Evolutionary conservation across 306 rosid species (phyloP).

Genomic region (Mucuna pruriens): DNA sequence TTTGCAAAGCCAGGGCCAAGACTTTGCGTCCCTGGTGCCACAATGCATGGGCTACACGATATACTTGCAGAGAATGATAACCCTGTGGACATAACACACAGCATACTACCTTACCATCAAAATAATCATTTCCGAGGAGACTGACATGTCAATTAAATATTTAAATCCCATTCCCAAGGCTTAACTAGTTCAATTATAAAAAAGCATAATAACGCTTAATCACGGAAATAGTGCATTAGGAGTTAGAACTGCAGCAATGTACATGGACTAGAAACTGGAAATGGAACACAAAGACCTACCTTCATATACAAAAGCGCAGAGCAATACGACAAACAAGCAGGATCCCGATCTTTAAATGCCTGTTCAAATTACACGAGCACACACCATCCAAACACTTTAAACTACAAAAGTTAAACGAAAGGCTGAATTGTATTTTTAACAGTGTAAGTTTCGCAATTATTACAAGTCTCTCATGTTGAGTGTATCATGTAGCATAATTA

Average conservation of each 20-base stretch:
- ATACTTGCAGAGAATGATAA: slow-evolving; percentile 83
- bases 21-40: slow-evolving; percentile 85
- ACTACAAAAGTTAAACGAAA: background rate
- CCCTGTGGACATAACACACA: slow-evolving; percentile 58
- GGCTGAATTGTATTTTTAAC: background rate
- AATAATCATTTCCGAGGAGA: background rate
- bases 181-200: background rate
- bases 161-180: background rate
- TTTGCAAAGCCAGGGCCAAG: slow-evolving; percentile 87
- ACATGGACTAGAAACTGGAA: background rate
- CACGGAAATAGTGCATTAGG: background rate
- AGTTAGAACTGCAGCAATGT: background rate
- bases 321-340: slow-evolving; percentile 94
- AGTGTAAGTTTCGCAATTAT: too few species aligned
- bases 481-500: too few species aligned
- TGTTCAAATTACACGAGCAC: slow-evolving; percentile 35
- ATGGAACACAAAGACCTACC: slow-evolving; percentile 50
- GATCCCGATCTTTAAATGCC: slow-evolving; percentile 92
- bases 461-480: too few species aligned
- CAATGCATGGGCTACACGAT: slow-evolving; percentile 81
- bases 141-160: background rate
- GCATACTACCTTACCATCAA: background rate
- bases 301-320: slow-evolving; percentile 79
- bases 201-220: background rate
- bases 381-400: background rate